Evolutionary conservation across 768 basidiomycete genomes (phyloP).

Genomic region (Cyclocybe aegerita): DNA sequence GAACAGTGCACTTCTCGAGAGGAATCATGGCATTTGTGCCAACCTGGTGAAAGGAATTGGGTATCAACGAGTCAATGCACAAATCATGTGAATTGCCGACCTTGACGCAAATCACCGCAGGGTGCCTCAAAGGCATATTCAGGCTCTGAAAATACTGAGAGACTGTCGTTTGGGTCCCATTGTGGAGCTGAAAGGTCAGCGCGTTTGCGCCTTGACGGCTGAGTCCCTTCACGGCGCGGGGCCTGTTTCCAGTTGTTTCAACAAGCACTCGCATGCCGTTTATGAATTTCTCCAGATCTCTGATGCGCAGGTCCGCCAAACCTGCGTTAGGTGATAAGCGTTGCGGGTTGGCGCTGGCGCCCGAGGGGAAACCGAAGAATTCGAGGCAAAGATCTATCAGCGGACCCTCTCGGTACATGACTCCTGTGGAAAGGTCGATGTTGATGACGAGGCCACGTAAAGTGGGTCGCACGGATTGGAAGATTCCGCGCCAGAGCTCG

Average conservation of each 20-base stretch:
- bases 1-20: constrained; percentile 63
- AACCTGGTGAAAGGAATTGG: constrained; percentile 38
- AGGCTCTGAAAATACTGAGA: constrained; percentile 28
- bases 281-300: constrained; percentile 34
- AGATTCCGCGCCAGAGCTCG: constrained; percentile 76
- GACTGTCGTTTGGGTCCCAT: constrained; percentile 47
- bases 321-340: neutral
- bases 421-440: constrained; percentile 74
- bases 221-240: constrained; percentile 57
- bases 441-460: constrained; percentile 67
- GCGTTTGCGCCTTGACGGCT: constrained; percentile 47
- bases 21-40: constrained; percentile 63
- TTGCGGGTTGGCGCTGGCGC: neutral
- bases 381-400: constrained; percentile 60
- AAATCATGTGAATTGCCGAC: constrained; percentile 29
- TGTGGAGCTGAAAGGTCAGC: constrained; percentile 47
- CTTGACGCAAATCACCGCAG: constrained; percentile 55
- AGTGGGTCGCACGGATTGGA: constrained; percentile 74
- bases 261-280: constrained; percentile 31
- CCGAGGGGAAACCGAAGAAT: constrained; percentile 32
- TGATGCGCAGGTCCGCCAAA: no score
- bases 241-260: constrained; percentile 21
- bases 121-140: constrained; percentile 38
- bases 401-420: constrained; percentile 69
- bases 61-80: neutral